phyloP scores from a whole-genome alignment of 2,329 filamentous ascomycete genomes.

The Cladorrhinum sp. region DNA sequence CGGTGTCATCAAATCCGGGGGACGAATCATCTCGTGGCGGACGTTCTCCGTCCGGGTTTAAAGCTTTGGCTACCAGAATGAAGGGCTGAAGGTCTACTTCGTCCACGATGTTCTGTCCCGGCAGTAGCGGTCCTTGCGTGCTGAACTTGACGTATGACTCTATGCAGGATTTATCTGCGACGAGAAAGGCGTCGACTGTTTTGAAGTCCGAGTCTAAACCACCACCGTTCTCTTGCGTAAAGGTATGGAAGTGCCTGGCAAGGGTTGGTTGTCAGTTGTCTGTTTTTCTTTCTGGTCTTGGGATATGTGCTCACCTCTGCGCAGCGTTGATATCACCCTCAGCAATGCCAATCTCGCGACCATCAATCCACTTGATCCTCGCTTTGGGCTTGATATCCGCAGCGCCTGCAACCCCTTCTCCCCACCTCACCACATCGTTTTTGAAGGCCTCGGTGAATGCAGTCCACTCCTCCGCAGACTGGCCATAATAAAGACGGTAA shows the following conservation, averaged over 20 bases:
- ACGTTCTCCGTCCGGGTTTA: neutral
- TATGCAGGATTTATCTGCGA: conserved; percentile 9
- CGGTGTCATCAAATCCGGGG: neutral
- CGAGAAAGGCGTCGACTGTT: conserved; percentile 5
- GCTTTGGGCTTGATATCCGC: conserved; percentile 1
- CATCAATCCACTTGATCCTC: conserved; percentile 17
- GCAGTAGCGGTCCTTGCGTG: neutral
- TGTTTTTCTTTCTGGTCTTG: neutral
- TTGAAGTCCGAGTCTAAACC: neutral
- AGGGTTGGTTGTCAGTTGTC: neutral
- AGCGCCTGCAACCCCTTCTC: conserved; percentile 2
- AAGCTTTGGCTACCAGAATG: conserved; percentile 1
- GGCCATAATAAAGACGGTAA: conserved; percentile 10
- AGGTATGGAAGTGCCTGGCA: neutral
- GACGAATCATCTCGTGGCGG: neutral
- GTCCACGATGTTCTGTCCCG: conserved; percentile 7
- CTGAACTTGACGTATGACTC: conserved; percentile 7
- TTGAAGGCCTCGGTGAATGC: conserved; percentile 4
- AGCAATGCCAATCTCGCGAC: conserved; percentile 7
- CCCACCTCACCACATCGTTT: conserved; percentile 4
- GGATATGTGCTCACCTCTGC: neutral
- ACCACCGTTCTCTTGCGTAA: neutral
- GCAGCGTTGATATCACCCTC: neutral
- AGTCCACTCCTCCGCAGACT: conserved; percentile 11
- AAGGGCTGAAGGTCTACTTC: conserved; percentile 6